Evolutionary conservation across 2,329 filamentous ascomycete genomes (phyloP).

Genomic region (Macroventuria anomochaeta): DNA sequence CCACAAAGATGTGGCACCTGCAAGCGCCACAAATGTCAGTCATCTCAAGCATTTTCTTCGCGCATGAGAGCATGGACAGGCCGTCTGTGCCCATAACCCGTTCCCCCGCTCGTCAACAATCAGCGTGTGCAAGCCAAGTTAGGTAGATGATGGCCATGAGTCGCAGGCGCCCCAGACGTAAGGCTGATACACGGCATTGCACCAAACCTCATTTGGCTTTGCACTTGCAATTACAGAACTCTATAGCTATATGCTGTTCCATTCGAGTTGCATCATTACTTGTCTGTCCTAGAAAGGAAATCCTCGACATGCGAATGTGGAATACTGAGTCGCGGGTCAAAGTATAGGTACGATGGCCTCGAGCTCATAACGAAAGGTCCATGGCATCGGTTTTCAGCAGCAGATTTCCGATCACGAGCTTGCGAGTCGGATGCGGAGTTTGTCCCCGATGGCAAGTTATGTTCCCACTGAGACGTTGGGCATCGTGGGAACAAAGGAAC

Average conservation of each 20-base stretch:
- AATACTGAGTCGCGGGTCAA: background rate
- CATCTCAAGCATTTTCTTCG: background rate
- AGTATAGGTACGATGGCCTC: background rate
- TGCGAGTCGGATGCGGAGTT: slow-evolving; percentile 3
- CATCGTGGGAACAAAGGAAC: slow-evolving; percentile 6
- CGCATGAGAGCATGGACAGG: background rate
- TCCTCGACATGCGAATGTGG: background rate
- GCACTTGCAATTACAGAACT: background rate
- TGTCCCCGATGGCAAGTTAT: background rate
- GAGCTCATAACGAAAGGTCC: background rate
- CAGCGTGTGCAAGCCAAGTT: slow-evolving; percentile 1
- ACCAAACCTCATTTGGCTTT: background rate
- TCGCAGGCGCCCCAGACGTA: slow-evolving; percentile 4
- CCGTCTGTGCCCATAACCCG: slow-evolving; percentile 1
- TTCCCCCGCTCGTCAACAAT: slow-evolving; percentile 9
- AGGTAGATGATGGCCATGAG: slow-evolving; percentile 5
- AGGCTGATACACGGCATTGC: slow-evolving; percentile 8
- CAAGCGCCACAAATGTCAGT: slow-evolving; percentile 1
- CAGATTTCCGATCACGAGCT: background rate
- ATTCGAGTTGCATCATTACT: background rate
- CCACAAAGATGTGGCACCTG: background rate
- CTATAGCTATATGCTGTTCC: background rate
- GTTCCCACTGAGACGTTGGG: slow-evolving; percentile 1
- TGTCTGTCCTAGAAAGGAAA: background rate
- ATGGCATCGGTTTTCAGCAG: background rate